phyloP scores from a whole-genome alignment of 306 rosid genomes.

The Vigna mungo region DNA sequence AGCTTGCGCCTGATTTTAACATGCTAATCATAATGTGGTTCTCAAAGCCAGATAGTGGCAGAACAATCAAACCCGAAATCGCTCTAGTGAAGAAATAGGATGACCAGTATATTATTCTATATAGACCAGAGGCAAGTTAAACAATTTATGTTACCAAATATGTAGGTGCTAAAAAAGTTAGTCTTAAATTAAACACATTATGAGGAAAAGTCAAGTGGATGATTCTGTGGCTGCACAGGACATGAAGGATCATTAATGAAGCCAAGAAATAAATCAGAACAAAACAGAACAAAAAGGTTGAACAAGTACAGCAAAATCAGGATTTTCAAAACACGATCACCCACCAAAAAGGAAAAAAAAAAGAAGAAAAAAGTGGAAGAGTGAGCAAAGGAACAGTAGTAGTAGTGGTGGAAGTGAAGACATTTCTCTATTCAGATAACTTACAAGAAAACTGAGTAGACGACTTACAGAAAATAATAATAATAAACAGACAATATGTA shows the following conservation, averaged over 20 bases:
- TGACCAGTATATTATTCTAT: neutral
- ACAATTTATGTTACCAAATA: neutral
- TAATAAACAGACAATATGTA: neutral
- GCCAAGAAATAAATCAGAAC: neutral
- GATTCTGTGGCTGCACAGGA: neutral
- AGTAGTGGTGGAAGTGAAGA: neutral
- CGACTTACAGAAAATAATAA: neutral
- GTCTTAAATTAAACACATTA: neutral
- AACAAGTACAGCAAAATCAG: neutral
- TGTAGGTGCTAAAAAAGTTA: neutral
- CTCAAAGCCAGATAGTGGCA: neutral
- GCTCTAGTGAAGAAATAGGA: neutral
- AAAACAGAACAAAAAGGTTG: conserved; percentile 1
- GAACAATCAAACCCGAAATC: neutral
- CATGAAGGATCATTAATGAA: neutral
- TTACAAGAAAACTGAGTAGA: neutral
- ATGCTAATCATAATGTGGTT: neutral
- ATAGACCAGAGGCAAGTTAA: neutral
- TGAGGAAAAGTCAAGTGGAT: neutral
- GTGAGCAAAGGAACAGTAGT: neutral
- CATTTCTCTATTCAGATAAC: neutral
- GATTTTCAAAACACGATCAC: neutral
- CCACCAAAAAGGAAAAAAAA: neutral
- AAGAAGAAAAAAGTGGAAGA: neutral
- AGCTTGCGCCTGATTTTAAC: conserved; percentile 14